Evolutionary conservation across 2,329 filamentous ascomycete species (phyloP), one percentile per base, ranked within the genome.

Genomic region (Leptographium wingfieldii): DNA sequence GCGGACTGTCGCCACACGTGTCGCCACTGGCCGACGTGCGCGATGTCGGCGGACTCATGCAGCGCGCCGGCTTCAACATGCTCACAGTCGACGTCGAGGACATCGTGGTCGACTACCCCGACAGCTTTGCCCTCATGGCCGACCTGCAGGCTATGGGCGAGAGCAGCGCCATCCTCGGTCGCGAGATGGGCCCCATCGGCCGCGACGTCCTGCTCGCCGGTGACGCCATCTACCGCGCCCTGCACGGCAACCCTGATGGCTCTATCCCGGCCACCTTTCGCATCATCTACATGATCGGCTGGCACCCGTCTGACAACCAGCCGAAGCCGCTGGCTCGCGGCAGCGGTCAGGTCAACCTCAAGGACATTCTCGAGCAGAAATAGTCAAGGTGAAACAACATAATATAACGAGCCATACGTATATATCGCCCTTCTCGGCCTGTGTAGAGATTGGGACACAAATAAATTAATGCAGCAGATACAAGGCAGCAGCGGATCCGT

Each of bases 271-370:
- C 94, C 1, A 99, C 94, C 0, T 99, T 96, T 70, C 82, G 94
- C 66, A 80, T 96, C 66, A 96, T 99, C 63, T 96, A 94, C 72
- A 96, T 97, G 92, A 99, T 99, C 73, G 94, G 94, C 0, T 99
- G 94, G 94, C 95, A 92, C 70, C 88, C 92, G 65, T 86, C 88
- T 2, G 80, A 81, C 35, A 82, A 85, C 58, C 92, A 97, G 73
- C 79, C 86, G 2, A 79, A 92, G 73, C 92, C 94, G 5, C 74
- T 97, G 61, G 74, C 86, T 65, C 82, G 94, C 65, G 94, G 94
- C 0, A 95, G 87, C 64, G 94, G 90, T 11, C 80, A 96, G 69
- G 76, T 96, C 51, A 96, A 88, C 72, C 79, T 99, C 63, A 95
- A 94, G 72, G 92, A 97, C 71, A 77, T 96, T 22, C 67, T 84